These are phyloP conservation scores for Lavandula angustifolia DNA, from an alignment of 257 asterid genomes.

Conservation along the genomic window DNA sequence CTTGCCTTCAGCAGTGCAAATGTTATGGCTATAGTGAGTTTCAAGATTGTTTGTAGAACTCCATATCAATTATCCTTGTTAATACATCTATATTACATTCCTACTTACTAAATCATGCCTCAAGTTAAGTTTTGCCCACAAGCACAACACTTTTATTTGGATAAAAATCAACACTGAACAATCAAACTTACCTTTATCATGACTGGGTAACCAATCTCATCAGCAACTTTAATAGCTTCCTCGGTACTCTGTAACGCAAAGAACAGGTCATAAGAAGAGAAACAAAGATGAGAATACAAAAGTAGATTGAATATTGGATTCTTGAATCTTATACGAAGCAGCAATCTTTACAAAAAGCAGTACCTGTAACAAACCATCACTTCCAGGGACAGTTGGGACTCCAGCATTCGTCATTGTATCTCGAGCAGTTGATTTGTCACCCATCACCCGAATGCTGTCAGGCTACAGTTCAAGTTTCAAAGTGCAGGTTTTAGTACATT, in stretches of 20 bases:
- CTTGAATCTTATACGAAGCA: no score
- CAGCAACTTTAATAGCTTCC: slow-evolving; percentile 83
- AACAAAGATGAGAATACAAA: slow-evolving; percentile 1
- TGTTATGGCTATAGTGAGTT: background rate
- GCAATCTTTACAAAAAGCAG: slow-evolving; percentile 1
- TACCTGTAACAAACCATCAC: slow-evolving; percentile 89
- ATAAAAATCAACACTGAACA: background rate
- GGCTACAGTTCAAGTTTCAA: slow-evolving; percentile 61
- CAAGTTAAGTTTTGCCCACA: background rate
- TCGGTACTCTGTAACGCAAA: slow-evolving; percentile 68
- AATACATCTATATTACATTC: background rate
- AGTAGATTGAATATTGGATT: no score
- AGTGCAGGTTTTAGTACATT: slow-evolving; percentile 4
- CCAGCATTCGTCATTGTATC: slow-evolving; percentile 99
- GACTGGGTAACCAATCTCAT: slow-evolving; percentile 87
- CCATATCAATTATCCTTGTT: background rate
- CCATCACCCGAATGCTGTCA: slow-evolving; percentile 94
- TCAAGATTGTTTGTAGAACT: no score
- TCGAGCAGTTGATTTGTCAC: slow-evolving; percentile 98
- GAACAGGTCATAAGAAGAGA: slow-evolving; percentile 22
- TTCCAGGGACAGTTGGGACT: slow-evolving; percentile 99
- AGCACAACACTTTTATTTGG: no score
- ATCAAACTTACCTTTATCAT: slow-evolving; percentile 84
- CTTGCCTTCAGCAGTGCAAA: slow-evolving; percentile 5
- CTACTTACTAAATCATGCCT: background rate